These are phyloP conservation scores for Psilocybe cyanescens DNA, from an alignment of 768 basidiomycete genomes.

Conservation along the genomic window DNA sequence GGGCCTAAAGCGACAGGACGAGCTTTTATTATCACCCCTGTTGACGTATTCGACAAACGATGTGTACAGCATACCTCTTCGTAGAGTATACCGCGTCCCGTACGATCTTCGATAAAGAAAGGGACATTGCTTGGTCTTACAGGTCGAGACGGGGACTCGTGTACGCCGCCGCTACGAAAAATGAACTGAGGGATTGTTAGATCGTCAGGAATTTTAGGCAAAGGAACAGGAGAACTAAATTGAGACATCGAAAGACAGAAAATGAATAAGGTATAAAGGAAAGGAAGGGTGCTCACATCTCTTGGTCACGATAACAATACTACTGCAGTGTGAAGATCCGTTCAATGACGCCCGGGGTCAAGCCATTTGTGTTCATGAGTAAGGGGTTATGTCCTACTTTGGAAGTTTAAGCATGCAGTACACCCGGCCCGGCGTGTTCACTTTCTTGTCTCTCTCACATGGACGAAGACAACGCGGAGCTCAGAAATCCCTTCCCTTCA, in stretches of 20 bases:
- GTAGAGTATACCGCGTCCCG: constrained; percentile 44
- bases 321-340: constrained; percentile 15
- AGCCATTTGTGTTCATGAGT: background rate
- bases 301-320: background rate
- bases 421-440: constrained; percentile 12
- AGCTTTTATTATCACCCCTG: background rate
- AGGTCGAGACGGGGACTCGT: constrained; percentile 43
- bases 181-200: constrained; percentile 71
- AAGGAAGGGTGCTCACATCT: background rate
- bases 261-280: background rate
- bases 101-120: constrained; percentile 63
- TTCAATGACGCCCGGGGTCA: background rate
- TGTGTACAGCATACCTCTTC: constrained; percentile 44
- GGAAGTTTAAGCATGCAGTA: background rate
- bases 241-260: constrained; percentile 30
- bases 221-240: constrained; percentile 33
- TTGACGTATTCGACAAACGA: no score
- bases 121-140: constrained; percentile 47
- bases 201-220: constrained; percentile 61
- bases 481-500: constrained; percentile 88
- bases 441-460: constrained; percentile 32
- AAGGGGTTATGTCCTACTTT: constrained; percentile 11
- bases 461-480: constrained; percentile 75
- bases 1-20: constrained; percentile 24
- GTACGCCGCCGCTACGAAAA: constrained; percentile 38